Percentiles rank a stretch among this genome's conserved stretches.
phyloP scores from a whole-genome alignment of 1,284 basidiomycete species.

The Cryptococcus deneoformans region DNA sequence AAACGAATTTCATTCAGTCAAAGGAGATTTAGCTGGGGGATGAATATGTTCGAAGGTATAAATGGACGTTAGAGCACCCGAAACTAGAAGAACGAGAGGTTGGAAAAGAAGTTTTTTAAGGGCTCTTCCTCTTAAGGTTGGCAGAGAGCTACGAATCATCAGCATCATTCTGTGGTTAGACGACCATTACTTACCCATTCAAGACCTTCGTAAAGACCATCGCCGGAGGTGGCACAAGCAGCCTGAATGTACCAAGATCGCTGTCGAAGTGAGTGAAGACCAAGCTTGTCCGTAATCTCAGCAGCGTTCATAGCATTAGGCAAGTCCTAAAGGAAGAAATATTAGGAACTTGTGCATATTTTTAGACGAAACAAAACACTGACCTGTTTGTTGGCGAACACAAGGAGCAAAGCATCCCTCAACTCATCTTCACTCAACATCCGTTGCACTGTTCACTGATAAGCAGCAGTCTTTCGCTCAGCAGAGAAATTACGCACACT shows the following conservation, averaged over 20 bases:
- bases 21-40: neutral
- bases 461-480: too few relatives aligned
- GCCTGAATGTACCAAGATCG: constrained; percentile 99
- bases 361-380: constrained; percentile 2
- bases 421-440: constrained; percentile 99
- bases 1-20: neutral
- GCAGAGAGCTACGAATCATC: constrained; percentile 42
- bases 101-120: neutral
- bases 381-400: constrained; percentile 97
- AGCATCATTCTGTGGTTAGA: neutral
- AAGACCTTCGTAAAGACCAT: constrained; percentile 98
- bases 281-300: constrained; percentile 99
- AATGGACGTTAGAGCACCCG: neutral
- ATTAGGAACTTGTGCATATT: neutral
- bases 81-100: neutral
- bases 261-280: constrained; percentile 94
- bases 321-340: constrained; percentile 59
- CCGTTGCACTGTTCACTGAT: constrained; percentile 64
- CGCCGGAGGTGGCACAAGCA: constrained; percentile 97
- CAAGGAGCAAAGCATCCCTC: constrained; percentile 95
- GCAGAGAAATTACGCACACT: constrained; percentile 54
- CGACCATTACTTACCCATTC: constrained; percentile 63
- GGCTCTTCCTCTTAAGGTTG: constrained; percentile 50
- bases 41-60: neutral
- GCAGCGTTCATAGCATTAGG: constrained; percentile 99